A percentile compares a stretch with the other conserved stretches of the same genome.
These are phyloP conservation scores for Boletus rubroflammeus DNA, from an alignment of 768 basidiomycete species.

Conservation along the genomic window DNA sequence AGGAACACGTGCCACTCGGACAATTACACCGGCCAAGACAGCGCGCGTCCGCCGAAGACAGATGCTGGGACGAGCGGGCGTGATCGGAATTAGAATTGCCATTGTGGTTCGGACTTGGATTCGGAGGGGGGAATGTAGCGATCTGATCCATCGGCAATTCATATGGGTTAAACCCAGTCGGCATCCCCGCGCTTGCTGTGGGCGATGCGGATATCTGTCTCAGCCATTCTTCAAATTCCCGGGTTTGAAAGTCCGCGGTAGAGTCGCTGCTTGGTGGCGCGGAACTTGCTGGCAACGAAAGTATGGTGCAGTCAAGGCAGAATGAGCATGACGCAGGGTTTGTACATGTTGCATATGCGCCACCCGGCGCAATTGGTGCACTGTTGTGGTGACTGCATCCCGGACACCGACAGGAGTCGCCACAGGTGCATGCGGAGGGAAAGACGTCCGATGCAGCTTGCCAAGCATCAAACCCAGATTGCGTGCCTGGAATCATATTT, in stretches of 20 bases:
- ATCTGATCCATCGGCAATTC: constrained; percentile 23
- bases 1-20: constrained; percentile 30
- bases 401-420: constrained; percentile 59
- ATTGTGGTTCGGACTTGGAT: constrained; percentile 7
- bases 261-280: constrained; percentile 41
- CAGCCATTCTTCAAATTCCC: constrained; percentile 63
- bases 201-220: constrained; percentile 40
- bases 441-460: constrained; percentile 26
- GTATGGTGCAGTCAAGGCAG: constrained; percentile 64
- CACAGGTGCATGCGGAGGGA: constrained; percentile 58
- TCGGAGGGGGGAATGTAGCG: constrained; percentile 11
- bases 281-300: constrained; percentile 43
- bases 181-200: constrained; percentile 12
- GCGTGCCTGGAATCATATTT: constrained; percentile 26
- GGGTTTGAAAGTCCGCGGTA: constrained; percentile 41
- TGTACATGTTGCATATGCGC: constrained; percentile 34
- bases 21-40: constrained; percentile 36
- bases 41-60: constrained; percentile 23
- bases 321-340: constrained; percentile 40
- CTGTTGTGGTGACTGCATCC: constrained; percentile 58
- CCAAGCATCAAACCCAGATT: constrained; percentile 24
- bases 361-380: constrained; percentile 37
- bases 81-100: constrained; percentile 3
- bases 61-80: constrained; percentile 14
- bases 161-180: constrained; percentile 29